Evolutionary conservation across 345 rosid genomes (phyloP).

Genomic region (Bruguiera gymnorhiza): DNA sequence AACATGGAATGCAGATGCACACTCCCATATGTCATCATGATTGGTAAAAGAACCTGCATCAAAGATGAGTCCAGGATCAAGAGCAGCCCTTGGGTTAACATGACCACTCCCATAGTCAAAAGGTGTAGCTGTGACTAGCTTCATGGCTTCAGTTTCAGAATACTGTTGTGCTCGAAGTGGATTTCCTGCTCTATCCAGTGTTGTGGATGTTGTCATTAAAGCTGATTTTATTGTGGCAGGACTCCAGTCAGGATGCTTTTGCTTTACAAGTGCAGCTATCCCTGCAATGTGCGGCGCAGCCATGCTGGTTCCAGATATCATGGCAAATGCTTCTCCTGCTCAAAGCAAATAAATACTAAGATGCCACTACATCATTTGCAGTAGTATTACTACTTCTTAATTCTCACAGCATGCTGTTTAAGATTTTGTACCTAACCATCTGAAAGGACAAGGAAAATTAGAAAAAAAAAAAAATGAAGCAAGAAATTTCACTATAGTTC

Average conservation of each 20-base stretch:
- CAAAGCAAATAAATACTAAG: conserved; percentile 11
- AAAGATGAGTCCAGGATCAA: conserved; percentile 94
- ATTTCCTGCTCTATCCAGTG: conserved; percentile 77
- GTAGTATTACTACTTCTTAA: no score
- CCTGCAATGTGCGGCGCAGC: conserved; percentile 99
- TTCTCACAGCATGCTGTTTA: no score
- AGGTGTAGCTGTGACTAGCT: conserved; percentile 79
- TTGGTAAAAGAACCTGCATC: conserved; percentile 59
- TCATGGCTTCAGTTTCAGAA: conserved; percentile 74
- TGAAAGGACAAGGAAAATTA: no score
- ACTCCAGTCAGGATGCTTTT: conserved; percentile 93
- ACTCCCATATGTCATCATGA: neutral
- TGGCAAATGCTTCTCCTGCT: conserved; percentile 94
- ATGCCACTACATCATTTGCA: neutral
- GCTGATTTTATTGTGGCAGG: conserved; percentile 98
- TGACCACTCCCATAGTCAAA: conserved; percentile 98
- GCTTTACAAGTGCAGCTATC: conserved; percentile 97
- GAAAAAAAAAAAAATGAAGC: no score
- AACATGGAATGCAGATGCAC: neutral
- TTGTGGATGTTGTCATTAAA: conserved; percentile 87
- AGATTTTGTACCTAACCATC: no score
- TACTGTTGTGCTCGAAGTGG: conserved; percentile 93
- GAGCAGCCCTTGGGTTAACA: conserved; percentile 89
- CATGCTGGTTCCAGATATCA: conserved; percentile 99
- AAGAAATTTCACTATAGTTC: no score